Evolutionary conservation across 2,329 filamentous ascomycete species (phyloP), one percentile per base, ranked within the genome.

Genomic region (Pestalotiopsis sp.): DNA sequence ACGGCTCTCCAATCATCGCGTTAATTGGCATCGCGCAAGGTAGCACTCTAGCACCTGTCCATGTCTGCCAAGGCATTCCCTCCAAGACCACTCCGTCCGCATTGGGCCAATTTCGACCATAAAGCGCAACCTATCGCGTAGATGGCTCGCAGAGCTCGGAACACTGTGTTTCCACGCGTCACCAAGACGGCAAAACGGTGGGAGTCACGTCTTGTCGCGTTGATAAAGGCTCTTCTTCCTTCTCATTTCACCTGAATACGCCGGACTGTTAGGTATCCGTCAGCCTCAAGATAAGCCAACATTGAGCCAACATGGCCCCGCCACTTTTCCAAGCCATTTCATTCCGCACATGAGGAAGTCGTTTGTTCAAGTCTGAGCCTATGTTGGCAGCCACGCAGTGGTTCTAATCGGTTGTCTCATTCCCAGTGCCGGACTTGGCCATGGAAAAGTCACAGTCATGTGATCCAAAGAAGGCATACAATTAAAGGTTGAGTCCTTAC

Each of bases 1-100:
- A 41, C 38, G 64, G 67, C 63, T 23, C 65, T 36, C 76, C 76
- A 78, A 78, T 78, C 65, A 70, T 77, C 76, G 72, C 77, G 76
- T 78, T 72, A 23, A 25, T 52, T 20, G 14, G 17, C 45, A 9
- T 52, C 45, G 45, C 17, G 9, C 45, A 52, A 52, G 45, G 45
- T 52, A n/a, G 45, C 20, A 52, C 45, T 52, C 17, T n/a, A 52
- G 45, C 45, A 52, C 45, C 20, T 52, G 31, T 27, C 25, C 39
- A 45, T 45, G n/a, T 52, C 17, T 39, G 38, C 39, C 62, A 65
- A 39, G 62, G 13, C 13, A 38, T 6, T 17, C 31, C n/a, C 23
- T n/a, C n/a, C 38, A 14, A 13, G 20, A 65, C 23, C 36, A 20
- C n/a, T 25, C 62, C 62, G 36, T 39, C 62, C 62, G 39, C 62